Base-by-base conservation (phyloP, 2,329 filamentous ascomycete genomes). In the Penicillium sp. region DNA sequence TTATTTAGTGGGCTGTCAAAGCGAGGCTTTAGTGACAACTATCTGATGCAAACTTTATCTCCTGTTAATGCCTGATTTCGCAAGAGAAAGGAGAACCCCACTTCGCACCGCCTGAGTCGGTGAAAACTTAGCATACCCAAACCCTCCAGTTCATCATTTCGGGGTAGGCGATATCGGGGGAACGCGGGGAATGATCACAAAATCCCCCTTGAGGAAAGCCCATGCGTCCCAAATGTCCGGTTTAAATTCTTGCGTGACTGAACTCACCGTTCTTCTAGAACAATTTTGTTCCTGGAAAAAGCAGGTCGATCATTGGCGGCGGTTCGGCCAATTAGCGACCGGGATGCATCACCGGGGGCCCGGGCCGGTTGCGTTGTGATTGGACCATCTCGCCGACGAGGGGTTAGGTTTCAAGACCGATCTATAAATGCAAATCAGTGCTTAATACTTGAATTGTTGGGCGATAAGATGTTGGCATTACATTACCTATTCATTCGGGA, bases 351-450 rank as follows among this genome's bases (percentile, higher is more conserved):
- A 64, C 64, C 64, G 64, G 64, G 64, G 50, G 10, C 43, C 60
- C 63, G 62, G 62, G 55, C 64, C 63, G 62, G 63, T 63, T 53
- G 21, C 5, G 7, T 1, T 10, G 10, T 64, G 43, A 67, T 67
- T 67, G 63, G 64, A 13, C 46, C 23, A 39, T 14, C 44, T 47
- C 45, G 49, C 64, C 64, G 64, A 62, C 29, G 55, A 51, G 55
- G 59, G 57, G 52, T 55, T 48, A 19, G 46, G 48, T 57, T 58
- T 42, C 47, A 53, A 49, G 47, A 31, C 50, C 54, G 62, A 67
- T 67, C 64, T 67, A 66, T 66, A 66, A 58, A 58, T 57, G 54
- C 29, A 26, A n/a, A 54, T 44, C 25, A 56, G 27, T 54, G 59
- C 33, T 52, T 58, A 21, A 51, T 57, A 50, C 23, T 55, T 21